Evolutionary conservation across 73 alveolate genomes (phyloP).

Genomic region (Durusdinium trenchii): DNA sequence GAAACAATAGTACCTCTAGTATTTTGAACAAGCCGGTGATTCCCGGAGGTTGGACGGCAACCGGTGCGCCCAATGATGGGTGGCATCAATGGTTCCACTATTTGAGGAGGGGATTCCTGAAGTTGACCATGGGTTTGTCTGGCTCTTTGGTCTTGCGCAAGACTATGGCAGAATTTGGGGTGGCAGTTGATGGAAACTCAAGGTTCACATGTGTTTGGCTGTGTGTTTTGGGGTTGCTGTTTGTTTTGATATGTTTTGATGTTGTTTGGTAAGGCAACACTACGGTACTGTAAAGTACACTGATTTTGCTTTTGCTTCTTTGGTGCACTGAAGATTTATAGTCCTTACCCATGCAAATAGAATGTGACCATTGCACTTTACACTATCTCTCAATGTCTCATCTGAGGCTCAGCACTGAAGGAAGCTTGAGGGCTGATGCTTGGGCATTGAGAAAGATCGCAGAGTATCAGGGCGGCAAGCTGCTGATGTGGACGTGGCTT

Average conservation of each 20-base stretch:
- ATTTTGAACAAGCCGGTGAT: not conserved
- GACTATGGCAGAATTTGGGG: not conserved
- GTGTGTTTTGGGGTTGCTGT: not conserved
- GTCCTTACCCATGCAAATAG: not conserved
- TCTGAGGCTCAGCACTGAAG: not conserved
- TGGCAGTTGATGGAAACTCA: not conserved
- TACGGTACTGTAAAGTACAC: not conserved
- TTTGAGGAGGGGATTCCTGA: not conserved
- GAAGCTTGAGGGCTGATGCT: not conserved
- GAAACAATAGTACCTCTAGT: not conserved
- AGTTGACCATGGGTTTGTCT: not conserved
- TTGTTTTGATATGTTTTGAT: not conserved
- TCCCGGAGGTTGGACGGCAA: conserved; percentile 12
- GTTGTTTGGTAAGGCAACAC: too few relatives aligned
- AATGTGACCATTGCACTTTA: not conserved
- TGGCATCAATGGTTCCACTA: conserved; percentile 6
- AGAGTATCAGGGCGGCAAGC: not conserved
- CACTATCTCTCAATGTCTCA: not conserved
- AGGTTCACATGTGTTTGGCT: not conserved
- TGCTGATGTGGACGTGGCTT: not conserved
- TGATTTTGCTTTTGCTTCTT: not conserved
- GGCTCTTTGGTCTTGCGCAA: not conserved
- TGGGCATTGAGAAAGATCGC: not conserved
- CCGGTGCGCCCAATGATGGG: conserved; percentile 7
- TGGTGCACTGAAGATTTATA: too few relatives aligned